Conservation (phyloP, 1,284 basidiomycete species). For the Ceratobasidium theobromae region DNA sequence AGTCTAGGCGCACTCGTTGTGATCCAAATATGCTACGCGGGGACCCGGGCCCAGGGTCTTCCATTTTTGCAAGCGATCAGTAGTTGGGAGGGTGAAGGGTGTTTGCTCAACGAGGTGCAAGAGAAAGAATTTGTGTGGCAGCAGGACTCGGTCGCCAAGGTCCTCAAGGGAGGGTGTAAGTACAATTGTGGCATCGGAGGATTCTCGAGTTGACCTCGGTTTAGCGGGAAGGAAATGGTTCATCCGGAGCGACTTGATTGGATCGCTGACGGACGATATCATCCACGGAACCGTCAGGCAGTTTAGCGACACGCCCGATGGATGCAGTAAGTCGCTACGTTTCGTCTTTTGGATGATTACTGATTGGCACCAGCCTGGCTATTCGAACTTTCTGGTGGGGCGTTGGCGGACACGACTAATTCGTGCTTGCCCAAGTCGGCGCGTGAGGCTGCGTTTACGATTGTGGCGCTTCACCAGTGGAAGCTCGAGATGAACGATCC, state of each 20-base stretch:
- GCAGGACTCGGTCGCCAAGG: slow-evolving; percentile 87
- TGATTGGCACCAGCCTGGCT: slow-evolving; percentile 66
- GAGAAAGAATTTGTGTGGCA: slow-evolving; percentile 86
- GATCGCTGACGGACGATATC: slow-evolving; percentile 79
- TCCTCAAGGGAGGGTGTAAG: slow-evolving; percentile 75
- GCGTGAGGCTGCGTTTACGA: slow-evolving; percentile 77
- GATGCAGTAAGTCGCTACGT: slow-evolving; percentile 67
- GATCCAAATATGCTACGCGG: slow-evolving; percentile 86
- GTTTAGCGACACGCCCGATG: slow-evolving; percentile 79
- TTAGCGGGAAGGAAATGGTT: slow-evolving; percentile 82
- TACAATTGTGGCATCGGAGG: slow-evolving; percentile 35
- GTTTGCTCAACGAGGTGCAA: slow-evolving; percentile 83
- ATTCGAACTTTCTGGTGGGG: slow-evolving; percentile 85
- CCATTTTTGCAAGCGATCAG: slow-evolving; percentile 79
- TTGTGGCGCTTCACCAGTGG: slow-evolving; percentile 92
- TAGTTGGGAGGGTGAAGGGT: slow-evolving; percentile 80
- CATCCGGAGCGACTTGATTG: slow-evolving; percentile 78
- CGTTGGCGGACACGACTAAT: slow-evolving; percentile 70
- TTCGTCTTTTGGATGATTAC: neutral
- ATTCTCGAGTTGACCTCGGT: slow-evolving; percentile 1
- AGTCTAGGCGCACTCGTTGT: slow-evolving; percentile 68
- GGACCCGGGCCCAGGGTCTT: slow-evolving; percentile 70
- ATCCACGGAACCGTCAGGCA: slow-evolving; percentile 79
- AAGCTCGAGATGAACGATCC: slow-evolving; percentile 77
- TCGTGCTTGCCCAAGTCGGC: slow-evolving; percentile 72